Evolutionary conservation across 345 rosid species (phyloP), one percentile per base, ranked within the genome.

Genomic region (Eucalyptus fibrosa): DNA sequence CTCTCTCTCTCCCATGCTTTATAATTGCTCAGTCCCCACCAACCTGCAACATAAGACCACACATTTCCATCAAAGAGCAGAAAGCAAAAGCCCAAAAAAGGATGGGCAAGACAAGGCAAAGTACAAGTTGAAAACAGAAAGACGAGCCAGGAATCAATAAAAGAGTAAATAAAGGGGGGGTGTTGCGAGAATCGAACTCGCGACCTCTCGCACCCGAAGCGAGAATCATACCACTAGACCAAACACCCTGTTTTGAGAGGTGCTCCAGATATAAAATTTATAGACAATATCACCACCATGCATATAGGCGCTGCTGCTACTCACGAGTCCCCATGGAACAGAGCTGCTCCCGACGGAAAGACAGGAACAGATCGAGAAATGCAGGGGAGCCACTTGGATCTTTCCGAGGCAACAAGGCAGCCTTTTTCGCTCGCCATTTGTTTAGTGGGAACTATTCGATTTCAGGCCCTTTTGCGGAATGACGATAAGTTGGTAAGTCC

Each of bases 181-280:
- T 93, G 97, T 95, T 96, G 94, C 94, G 95, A 95, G 97, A 96
- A 94, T 95, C 96, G 98, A 97, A 97, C 98, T 95, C 97, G 93
- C 94, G 96, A 92, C 97, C 98, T 95, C 97, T 95, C 95, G 98
- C 97, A 96, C 96, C 98, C 96, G 97, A 96, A 96, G 98, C 96
- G 95, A 96, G 97, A 97, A 96, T 96, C 98, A 96, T 96, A 94
- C 97, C 97, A 96, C 98, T 95, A 94, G 97, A 96, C 98, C 97
- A 97, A 96, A 94, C 96, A 94, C 95, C 95, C 97, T 1, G 56
- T 18, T 7, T 51, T 51, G 56, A 3, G 23, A 51, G 9, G 56
- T 51, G 23, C 4, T 19, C 4, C 23, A 18, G 56, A 51, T 51
- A 51, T 51, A 7, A 51, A 17, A 17, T 17, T 3, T 17, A 51